Conservation (phyloP, 768 basidiomycete species). For the Boletellus sp. region DNA sequence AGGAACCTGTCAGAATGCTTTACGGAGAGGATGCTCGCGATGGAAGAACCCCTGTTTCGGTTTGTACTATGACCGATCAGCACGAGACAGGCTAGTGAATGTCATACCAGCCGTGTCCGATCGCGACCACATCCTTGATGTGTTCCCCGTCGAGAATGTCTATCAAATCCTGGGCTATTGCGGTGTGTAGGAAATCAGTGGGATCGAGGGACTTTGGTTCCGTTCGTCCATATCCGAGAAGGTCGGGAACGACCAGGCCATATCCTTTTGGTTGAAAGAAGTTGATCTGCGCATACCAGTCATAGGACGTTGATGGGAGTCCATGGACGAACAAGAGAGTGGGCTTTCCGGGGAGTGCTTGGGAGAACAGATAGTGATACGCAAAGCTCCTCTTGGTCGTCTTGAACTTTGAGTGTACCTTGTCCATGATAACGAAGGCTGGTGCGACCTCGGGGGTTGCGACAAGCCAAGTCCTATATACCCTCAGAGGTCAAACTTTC, state of each 20-base stretch:
- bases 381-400: constrained; percentile 32
- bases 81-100: background rate
- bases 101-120: constrained; percentile 41
- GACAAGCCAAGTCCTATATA: constrained; percentile 7
- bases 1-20: constrained; percentile 39
- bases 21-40: constrained; percentile 36
- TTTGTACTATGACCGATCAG: background rate
- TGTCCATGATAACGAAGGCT: constrained; percentile 23
- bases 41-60: constrained; percentile 33
- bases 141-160: constrained; percentile 39
- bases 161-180: constrained; percentile 32
- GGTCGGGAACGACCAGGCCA: constrained; percentile 44
- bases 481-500: constrained; percentile 11
- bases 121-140: constrained; percentile 29
- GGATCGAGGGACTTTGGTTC: constrained; percentile 36
- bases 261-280: constrained; percentile 40
- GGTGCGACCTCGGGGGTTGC: background rate
- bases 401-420: constrained; percentile 30
- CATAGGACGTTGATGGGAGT: constrained; percentile 40
- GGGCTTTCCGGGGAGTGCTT: constrained; percentile 25
- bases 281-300: constrained; percentile 41
- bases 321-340: constrained; percentile 45
- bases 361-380: constrained; percentile 36
- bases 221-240: constrained; percentile 46
- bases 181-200: constrained; percentile 24